Percentiles rank a stretch among this genome's conserved stretches.
These are phyloP conservation scores for Chrysoporthe puriensis DNA, from an alignment of 2,329 filamentous ascomycete species.

Conservation along the genomic window DNA sequence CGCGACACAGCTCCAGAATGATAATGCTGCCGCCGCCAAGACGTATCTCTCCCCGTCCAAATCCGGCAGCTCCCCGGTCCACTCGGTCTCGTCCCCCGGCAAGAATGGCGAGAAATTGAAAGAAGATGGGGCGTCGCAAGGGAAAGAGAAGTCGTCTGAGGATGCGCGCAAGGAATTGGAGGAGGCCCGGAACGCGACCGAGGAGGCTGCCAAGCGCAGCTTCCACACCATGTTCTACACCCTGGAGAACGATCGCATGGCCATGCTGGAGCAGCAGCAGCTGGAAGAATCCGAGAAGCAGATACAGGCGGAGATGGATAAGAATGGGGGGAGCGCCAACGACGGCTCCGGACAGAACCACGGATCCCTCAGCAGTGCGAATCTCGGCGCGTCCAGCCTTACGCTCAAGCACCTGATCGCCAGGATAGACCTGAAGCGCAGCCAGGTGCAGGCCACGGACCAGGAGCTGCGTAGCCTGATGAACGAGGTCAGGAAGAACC, in stretches of 20 bases:
- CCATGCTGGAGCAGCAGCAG: slow-evolving; percentile 97
- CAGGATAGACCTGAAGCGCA: slow-evolving; percentile 89
- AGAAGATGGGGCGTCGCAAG: slow-evolving; percentile 50
- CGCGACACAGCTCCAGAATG: slow-evolving; percentile 52
- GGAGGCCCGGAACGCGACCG: slow-evolving; percentile 86
- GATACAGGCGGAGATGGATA: slow-evolving; percentile 92
- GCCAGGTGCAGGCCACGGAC: slow-evolving; percentile 88
- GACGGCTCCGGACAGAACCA: slow-evolving; percentile 67
- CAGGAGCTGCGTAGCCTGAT: slow-evolving; percentile 89
- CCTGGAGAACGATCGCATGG: slow-evolving; percentile 89
- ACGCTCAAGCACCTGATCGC: slow-evolving; percentile 97
- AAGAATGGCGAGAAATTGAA: slow-evolving; percentile 60
- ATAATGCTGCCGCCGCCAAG: slow-evolving; percentile 58
- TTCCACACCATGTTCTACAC: slow-evolving; percentile 96
- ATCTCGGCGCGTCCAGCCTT: slow-evolving; percentile 92
- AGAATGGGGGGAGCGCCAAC: slow-evolving; percentile 56
- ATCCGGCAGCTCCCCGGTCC: slow-evolving; percentile 68
- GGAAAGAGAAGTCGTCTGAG: slow-evolving; percentile 72
- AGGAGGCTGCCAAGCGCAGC: slow-evolving; percentile 85
- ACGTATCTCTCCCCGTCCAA: slow-evolving; percentile 70
- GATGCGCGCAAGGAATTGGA: slow-evolving; percentile 93
- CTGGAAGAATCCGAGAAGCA: slow-evolving; percentile 96
- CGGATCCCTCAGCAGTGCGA: slow-evolving; percentile 88
- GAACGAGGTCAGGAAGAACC: slow-evolving; percentile 96
- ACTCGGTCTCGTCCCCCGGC: slow-evolving; percentile 64